Evolutionary conservation across 1,139 yeast genomes (phyloP).

Genomic region (Entelexis paramagnoliae): DNA sequence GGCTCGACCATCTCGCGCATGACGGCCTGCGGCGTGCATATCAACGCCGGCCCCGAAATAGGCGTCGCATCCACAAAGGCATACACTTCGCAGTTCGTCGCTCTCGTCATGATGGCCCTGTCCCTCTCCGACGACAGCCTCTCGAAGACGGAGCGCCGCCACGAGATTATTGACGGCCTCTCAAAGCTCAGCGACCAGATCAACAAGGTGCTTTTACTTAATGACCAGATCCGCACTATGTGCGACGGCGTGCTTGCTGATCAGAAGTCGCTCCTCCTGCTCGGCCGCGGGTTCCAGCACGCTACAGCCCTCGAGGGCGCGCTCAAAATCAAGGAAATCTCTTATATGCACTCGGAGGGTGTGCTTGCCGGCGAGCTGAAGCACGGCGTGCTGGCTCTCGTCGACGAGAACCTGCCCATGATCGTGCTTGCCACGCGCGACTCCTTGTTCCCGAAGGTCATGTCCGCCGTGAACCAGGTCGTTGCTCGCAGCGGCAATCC

Average conservation of each 20-base stretch:
- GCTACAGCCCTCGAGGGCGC: conserved; percentile 99
- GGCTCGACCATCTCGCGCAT: conserved; percentile 94
- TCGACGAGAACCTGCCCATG: conserved; percentile 86
- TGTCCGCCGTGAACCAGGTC: conserved; percentile 93
- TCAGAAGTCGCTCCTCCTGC: conserved; percentile 76
- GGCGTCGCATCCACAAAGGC: conserved; percentile 99
- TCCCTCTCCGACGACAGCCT: conserved; percentile 86
- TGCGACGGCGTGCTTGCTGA: conserved; percentile 63
- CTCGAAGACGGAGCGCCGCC: conserved; percentile 64
- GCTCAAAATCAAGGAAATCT: conserved; percentile 91
- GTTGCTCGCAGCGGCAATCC: conserved; percentile 97
- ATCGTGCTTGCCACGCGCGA: conserved; percentile 97
- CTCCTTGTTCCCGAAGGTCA: conserved; percentile 89
- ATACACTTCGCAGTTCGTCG: conserved; percentile 95
- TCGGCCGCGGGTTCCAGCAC: conserved; percentile 96
- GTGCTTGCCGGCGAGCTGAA: conserved; percentile 97
- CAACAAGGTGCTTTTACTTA: conserved; percentile 61
- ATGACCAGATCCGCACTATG: conserved; percentile 60
- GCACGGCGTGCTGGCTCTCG: conserved; percentile 96
- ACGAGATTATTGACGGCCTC: conserved; percentile 78
- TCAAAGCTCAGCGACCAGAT: conserved; percentile 80
- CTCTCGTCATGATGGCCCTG: conserved; percentile 92
- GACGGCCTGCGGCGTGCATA: conserved; percentile 98
- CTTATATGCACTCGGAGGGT: conserved; percentile 99
- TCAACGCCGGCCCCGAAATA: conserved; percentile 98